phyloP scores from a whole-genome alignment of 805 yeast species.

The Zygotorulaspora florentina region DNA sequence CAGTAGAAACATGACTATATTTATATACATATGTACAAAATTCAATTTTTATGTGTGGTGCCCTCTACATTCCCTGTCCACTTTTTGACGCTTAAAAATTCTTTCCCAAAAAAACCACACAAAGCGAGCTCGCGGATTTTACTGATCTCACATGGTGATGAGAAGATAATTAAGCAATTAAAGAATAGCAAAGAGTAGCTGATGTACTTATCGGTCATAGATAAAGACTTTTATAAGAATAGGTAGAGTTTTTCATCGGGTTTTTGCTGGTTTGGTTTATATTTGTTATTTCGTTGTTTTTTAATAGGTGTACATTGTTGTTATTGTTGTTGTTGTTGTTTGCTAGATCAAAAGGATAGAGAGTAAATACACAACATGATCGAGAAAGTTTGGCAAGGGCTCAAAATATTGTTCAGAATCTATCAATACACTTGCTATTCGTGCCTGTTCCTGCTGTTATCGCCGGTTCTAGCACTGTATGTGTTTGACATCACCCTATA shows the following conservation, averaged over 20 bases:
- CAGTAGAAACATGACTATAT: slow-evolving; percentile 1
- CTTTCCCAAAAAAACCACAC: neutral
- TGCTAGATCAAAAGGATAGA: too few species aligned
- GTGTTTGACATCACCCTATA: slow-evolving; percentile 7
- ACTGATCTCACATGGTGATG: slow-evolving; percentile 1
- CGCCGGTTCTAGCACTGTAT: slow-evolving; percentile 9
- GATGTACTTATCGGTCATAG: neutral
- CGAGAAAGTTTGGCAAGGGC: slow-evolving; percentile 5
- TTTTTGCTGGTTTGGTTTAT: too few species aligned
- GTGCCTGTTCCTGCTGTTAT: slow-evolving; percentile 5
- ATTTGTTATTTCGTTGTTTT: too few species aligned
- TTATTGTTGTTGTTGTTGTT: too few species aligned
- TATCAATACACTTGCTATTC: slow-evolving; percentile 11
- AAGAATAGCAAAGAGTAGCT: neutral
- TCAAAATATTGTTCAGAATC: slow-evolving; percentile 3
- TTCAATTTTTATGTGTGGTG: too few species aligned
- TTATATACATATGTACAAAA: slow-evolving; percentile 3
- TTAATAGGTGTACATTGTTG: too few species aligned
- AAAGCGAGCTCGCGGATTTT: neutral
- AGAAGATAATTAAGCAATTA: neutral
- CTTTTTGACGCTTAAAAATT: neutral
- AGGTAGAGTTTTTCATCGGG: too few species aligned
- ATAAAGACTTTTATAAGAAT: neutral
- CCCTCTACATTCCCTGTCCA: neutral
- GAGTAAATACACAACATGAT: neutral